Evolutionary conservation across 345 rosid genomes (phyloP).

Genomic region (Euclidium syriacum): DNA sequence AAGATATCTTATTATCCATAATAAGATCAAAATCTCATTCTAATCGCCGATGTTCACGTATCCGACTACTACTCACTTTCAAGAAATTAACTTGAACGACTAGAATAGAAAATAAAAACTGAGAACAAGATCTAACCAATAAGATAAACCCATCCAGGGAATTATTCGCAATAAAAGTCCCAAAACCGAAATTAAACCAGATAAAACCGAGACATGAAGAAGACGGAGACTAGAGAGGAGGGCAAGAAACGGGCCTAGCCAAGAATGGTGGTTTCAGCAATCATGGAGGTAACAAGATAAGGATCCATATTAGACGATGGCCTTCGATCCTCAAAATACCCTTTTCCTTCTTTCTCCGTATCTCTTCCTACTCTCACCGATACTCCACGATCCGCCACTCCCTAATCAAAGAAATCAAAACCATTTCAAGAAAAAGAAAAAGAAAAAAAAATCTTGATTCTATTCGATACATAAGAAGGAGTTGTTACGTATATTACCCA

Average conservation of each 20-base stretch:
- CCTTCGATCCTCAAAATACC: constrained; percentile 77
- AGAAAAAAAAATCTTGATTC: background rate
- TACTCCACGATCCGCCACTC: constrained; percentile 72
- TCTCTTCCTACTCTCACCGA: constrained; percentile 75
- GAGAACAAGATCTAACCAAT: background rate
- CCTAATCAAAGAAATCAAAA: constrained; percentile 34
- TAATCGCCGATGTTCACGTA: too few relatives aligned
- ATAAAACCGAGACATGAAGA: background rate
- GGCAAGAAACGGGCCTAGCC: constrained; percentile 11
- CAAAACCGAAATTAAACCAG: background rate
- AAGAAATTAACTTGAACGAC: too few relatives aligned
- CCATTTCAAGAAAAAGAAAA: background rate
- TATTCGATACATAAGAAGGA: background rate
- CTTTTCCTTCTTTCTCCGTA: constrained; percentile 69
- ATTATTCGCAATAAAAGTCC: background rate
- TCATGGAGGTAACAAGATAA: constrained; percentile 65
- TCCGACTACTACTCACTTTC: too few relatives aligned
- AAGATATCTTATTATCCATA: too few relatives aligned
- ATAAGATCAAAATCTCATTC: too few relatives aligned
- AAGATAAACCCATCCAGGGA: background rate
- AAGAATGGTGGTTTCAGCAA: constrained; percentile 63
- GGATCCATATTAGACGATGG: constrained; percentile 88
- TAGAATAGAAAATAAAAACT: background rate
- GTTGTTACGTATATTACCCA: too few relatives aligned
- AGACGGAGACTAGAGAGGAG: background rate